Evolutionary conservation across 1,284 basidiomycete species (phyloP).

Genomic region (Earliella scabrosa): DNA sequence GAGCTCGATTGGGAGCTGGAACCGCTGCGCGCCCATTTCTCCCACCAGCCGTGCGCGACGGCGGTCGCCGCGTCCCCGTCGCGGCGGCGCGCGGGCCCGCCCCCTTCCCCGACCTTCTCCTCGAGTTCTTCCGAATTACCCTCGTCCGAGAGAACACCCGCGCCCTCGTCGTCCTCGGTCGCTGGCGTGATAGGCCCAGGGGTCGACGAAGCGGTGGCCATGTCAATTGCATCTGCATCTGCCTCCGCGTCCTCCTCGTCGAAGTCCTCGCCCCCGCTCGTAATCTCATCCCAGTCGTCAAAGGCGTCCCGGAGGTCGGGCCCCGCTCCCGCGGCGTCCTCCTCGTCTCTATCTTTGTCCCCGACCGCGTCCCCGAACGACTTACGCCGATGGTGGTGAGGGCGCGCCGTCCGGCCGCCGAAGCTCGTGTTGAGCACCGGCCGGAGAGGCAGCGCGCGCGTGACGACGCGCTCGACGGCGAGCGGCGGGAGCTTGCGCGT

Average conservation of each 20-base stretch:
- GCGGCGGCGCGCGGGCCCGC: slow-evolving; percentile 21
- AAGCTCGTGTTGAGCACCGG: slow-evolving; percentile 19
- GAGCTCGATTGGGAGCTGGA: slow-evolving; percentile 8
- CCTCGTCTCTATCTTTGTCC: slow-evolving; percentile 15
- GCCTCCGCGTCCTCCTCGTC: slow-evolving; percentile 30
- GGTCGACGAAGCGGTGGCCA: slow-evolving; percentile 34
- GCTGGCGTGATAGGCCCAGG: slow-evolving; percentile 35
- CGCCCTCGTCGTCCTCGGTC: slow-evolving; percentile 22
- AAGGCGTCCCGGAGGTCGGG: slow-evolving; percentile 54
- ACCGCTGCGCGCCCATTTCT: slow-evolving; percentile 48
- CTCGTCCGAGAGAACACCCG: slow-evolving; percentile 18
- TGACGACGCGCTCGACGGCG: slow-evolving; percentile 15
- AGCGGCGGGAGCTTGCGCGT: slow-evolving; percentile 1
- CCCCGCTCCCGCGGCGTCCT: slow-evolving; percentile 31
- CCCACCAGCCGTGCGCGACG: slow-evolving; percentile 65
- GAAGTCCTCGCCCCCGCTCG: slow-evolving; percentile 52
- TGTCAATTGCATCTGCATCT: slow-evolving; percentile 13
- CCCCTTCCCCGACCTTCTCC: slow-evolving; percentile 13
- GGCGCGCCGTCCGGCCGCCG: slow-evolving; percentile 12
- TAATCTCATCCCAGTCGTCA: slow-evolving; percentile 43
- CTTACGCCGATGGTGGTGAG: slow-evolving; percentile 1
- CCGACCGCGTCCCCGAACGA: not conserved
- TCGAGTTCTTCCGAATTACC: slow-evolving; percentile 25
- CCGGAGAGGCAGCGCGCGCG: slow-evolving; percentile 16
- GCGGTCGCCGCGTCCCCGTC: slow-evolving; percentile 36